Conservation (phyloP, 2,329 filamentous ascomycete genomes). For the Cladosporium austrohemisphaericum region DNA sequence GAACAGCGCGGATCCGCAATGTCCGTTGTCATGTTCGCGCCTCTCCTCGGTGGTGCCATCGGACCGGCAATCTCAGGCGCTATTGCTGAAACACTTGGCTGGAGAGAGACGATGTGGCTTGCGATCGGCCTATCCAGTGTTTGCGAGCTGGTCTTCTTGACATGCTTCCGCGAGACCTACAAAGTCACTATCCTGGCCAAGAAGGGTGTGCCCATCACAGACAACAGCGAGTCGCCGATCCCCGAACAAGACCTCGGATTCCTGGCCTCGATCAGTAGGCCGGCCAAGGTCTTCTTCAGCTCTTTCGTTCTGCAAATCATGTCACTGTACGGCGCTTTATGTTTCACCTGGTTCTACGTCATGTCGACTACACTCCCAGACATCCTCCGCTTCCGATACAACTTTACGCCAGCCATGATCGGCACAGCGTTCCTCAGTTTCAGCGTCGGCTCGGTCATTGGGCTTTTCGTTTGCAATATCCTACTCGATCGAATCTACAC, state of each 20-base stretch:
- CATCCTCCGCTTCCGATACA: slow-evolving; percentile 41
- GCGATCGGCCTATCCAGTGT: slow-evolving; percentile 45
- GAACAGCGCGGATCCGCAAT: slow-evolving; percentile 58
- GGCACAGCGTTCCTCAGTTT: slow-evolving; percentile 55
- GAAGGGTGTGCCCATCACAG: neutral
- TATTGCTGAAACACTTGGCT: slow-evolving; percentile 54
- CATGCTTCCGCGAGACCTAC: slow-evolving; percentile 59
- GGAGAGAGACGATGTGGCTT: slow-evolving; percentile 53
- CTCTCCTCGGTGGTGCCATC: slow-evolving; percentile 55
- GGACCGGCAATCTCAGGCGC: slow-evolving; percentile 55
- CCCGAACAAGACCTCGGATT: slow-evolving; percentile 19
- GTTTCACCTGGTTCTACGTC: slow-evolving; percentile 46
- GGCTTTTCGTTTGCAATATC: slow-evolving; percentile 35
- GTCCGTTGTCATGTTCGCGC: slow-evolving; percentile 55
- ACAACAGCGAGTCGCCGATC: slow-evolving; percentile 11
- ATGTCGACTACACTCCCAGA: slow-evolving; percentile 45
- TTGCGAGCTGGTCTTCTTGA: slow-evolving; percentile 51
- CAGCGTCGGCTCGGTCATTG: slow-evolving; percentile 42
- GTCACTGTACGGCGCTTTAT: slow-evolving; percentile 40
- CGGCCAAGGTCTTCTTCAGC: slow-evolving; percentile 41
- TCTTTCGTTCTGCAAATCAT: slow-evolving; percentile 55
- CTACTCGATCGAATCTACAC: slow-evolving; percentile 38
- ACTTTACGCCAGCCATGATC: slow-evolving; percentile 47
- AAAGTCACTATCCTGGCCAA: slow-evolving; percentile 50
- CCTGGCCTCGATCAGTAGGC: slow-evolving; percentile 39